A percentile compares a stretch with the other conserved stretches of the same genome.
Evolutionary conservation across 192 early-diverging fungal genomes (phyloP).

Genomic region (Coemansia sp.): DNA sequence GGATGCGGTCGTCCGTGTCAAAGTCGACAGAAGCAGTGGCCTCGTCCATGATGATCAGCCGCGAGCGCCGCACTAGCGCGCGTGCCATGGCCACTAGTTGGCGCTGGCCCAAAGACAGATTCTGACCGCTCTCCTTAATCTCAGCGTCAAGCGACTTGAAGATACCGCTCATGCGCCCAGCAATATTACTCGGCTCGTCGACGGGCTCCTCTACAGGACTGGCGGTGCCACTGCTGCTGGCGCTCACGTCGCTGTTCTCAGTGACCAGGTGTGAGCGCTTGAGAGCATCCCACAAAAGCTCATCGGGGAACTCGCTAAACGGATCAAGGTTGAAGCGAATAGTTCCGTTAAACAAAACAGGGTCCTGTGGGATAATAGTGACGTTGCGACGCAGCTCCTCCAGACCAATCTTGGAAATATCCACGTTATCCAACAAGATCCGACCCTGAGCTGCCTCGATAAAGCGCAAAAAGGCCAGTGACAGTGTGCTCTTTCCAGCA

Average conservation of each 20-base stretch:
- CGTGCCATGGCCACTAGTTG: constrained; percentile 83
- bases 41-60: constrained; percentile 73
- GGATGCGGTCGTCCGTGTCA: constrained; percentile 77
- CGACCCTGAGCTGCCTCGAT: constrained; percentile 68
- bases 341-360: constrained; percentile 44
- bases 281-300: constrained; percentile 51
- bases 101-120: constrained; percentile 79
- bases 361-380: constrained; percentile 83
- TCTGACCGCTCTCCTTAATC: constrained; percentile 66
- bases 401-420: constrained; percentile 71
- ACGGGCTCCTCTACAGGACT: background rate
- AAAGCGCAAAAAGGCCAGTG: constrained; percentile 75
- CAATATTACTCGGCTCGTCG: background rate
- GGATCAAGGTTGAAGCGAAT: constrained; percentile 87
- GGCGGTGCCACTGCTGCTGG: constrained; percentile 12
- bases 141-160: constrained; percentile 30
- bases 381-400: constrained; percentile 71
- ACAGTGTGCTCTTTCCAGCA: constrained; percentile 74
- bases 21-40: constrained; percentile 78
- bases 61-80: constrained; percentile 70
- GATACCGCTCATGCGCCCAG: constrained; percentile 22
- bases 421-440: constrained; percentile 75
- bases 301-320: constrained; percentile 71
- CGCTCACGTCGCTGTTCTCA: constrained; percentile 12
- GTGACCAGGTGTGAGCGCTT: constrained; percentile 14